A percentile compares a stretch with the other conserved stretches of the same genome.
phyloP scores from a whole-genome alignment of 1,284 basidiomycete genomes.

The Cryptococcus deneoformans region DNA sequence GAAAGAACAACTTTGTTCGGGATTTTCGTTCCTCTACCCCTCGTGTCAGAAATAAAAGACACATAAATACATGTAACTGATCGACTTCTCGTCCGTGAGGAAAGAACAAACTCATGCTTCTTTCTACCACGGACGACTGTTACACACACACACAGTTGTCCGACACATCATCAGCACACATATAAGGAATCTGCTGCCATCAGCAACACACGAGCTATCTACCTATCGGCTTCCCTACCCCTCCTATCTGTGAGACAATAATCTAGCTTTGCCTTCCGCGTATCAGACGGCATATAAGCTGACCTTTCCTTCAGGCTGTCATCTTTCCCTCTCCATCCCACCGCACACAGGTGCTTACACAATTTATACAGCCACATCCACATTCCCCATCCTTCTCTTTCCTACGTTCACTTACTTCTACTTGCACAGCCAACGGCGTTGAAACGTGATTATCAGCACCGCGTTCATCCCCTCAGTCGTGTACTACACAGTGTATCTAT shows the following conservation, averaged over 20 bases:
- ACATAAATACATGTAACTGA: not conserved
- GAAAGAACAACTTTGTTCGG: too few relatives aligned
- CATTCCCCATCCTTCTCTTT: too few relatives aligned
- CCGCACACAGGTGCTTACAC: constrained; percentile 1
- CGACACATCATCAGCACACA: constrained; percentile 4
- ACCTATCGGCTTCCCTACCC: too few relatives aligned
- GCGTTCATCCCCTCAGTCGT: constrained; percentile 5
- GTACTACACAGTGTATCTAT: constrained; percentile 3
- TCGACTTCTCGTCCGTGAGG: not conserved
- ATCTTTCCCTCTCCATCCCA: not conserved
- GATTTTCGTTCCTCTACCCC: not conserved
- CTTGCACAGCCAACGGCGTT: constrained; percentile 5
- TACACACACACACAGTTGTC: not conserved
- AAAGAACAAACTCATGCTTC: too few relatives aligned
- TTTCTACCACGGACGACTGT: not conserved
- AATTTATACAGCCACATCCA: too few relatives aligned
- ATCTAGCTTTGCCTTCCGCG: not conserved
- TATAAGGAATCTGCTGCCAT: not conserved
- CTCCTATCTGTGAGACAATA: too few relatives aligned
- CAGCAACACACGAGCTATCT: not conserved
- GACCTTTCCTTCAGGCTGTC: not conserved
- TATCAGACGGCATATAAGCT: not conserved
- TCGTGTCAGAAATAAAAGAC: not conserved
- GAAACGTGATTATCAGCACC: constrained; percentile 11
- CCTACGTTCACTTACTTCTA: too few relatives aligned